Evolutionary conservation across 1,284 basidiomycete genomes (phyloP).

Genomic region (Boletus hoseneyae): DNA sequence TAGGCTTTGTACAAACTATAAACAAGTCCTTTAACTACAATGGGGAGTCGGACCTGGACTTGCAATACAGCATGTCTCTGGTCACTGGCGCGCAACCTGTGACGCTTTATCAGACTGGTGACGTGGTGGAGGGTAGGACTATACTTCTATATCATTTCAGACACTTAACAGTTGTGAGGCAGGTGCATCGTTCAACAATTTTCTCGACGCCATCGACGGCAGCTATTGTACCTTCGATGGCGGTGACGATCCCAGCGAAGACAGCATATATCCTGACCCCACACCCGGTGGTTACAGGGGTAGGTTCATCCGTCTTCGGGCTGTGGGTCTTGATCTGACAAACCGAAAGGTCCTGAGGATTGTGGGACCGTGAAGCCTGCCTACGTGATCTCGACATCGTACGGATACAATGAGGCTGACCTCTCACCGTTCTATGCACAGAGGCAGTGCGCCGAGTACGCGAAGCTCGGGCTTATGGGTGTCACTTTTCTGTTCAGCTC

Average conservation of each 20-base stretch:
- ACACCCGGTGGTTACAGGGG: slow-evolving; percentile 40
- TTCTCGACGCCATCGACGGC: slow-evolving; percentile 45
- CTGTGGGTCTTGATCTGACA: not conserved
- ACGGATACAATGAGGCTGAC: slow-evolving; percentile 45
- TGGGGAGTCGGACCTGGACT: slow-evolving; percentile 52
- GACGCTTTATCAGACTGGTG: slow-evolving; percentile 47
- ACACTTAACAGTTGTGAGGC: not conserved
- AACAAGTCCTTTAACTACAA: slow-evolving; percentile 39
- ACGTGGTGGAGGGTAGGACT: slow-evolving; percentile 35
- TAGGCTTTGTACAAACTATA: slow-evolving; percentile 29
- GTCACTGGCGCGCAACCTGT: slow-evolving; percentile 38
- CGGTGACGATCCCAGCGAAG: slow-evolving; percentile 48
- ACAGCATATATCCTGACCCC: slow-evolving; percentile 52
- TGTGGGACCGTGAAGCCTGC: slow-evolving; percentile 50
- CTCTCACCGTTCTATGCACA: slow-evolving; percentile 43
- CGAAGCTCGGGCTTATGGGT: slow-evolving; percentile 44
- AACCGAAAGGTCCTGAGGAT: slow-evolving; percentile 31
- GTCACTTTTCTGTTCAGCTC: slow-evolving; percentile 49
- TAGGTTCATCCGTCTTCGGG: not conserved
- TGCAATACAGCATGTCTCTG: slow-evolving; percentile 48
- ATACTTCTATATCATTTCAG: not conserved
- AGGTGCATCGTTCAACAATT: slow-evolving; percentile 45
- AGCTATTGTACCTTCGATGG: slow-evolving; percentile 61
- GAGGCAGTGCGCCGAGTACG: slow-evolving; percentile 58
- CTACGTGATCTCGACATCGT: slow-evolving; percentile 54